Evolutionary conservation across 208 protist genomes (phyloP), one percentile per base, ranked within the genome.

Genomic region (Trypanosoma congolense): DNA sequence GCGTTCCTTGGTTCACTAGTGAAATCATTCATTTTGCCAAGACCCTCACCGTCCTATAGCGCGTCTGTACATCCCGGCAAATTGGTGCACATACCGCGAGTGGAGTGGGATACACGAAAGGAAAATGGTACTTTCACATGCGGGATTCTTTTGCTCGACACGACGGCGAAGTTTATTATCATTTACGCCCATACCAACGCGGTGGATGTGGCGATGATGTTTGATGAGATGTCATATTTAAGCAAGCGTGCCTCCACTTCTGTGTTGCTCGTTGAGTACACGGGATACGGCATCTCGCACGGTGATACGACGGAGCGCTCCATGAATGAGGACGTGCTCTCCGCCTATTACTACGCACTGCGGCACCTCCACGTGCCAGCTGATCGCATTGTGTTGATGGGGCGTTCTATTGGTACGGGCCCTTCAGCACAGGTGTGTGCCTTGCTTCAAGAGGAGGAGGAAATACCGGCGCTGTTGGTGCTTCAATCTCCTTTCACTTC

Each of bases 151-250:
- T 29, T 88, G 18, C 63, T 63, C 45, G 77, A 83, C 36, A 59
- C 70, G 35, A 68, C 64, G 19, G 61, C 77, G 0, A 84, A 70
- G 4, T 75, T 83, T 47, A 66, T 90, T 12, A 68, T 90, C 26
- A 62, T 93, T 28, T 93, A 93, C 56, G 83, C 83, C 9, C 87
- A 93, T 55, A 80, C 78, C 22, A 93, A 93, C 46, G 87, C 83
- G 5, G 83, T 90, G 1, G 87, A 93, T 56, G 86, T 91, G 62
- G 87, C 73, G 5, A 80, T 87, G 59, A 65, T 78, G 54, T 81
- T 81, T 63, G 73, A 76, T 30, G 77, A 87, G 60, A 57, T 91
- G 42, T 77, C 70, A 36, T 70, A 81, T 46, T 43, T 93, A 10
- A 55, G 70, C 57, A 65, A 77, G 46, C 62, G 77, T 24, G 69